Base-by-base conservation (phyloP, 306 rosid species). In the Coriaria nepalensis region DNA sequence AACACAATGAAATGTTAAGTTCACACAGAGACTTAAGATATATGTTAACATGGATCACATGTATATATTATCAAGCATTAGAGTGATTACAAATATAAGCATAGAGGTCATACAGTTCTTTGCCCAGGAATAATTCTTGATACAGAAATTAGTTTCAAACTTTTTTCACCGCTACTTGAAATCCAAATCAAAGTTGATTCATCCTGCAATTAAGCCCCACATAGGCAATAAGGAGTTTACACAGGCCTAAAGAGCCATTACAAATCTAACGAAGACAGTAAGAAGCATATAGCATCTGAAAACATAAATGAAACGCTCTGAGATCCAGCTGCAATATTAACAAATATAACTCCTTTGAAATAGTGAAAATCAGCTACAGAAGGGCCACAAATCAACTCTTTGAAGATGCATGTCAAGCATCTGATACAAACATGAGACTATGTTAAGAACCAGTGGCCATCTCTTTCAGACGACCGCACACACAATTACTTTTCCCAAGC, bases 51-150 rank as follows among this genome's bases (percentile, higher is more conserved):
- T 13, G 14, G 13, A 13, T 50, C 0, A 41, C 38, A 36, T 12
- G 2, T 11, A 61, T 20, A 37, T 20, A 20, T 20, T 20, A n/a
- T 9, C 58, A 32, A 34, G 40, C 36, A 64, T 33, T 12, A n/a
- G 56, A 12, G 53, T 50, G 39, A 48, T 59, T 20, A 6, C 10
- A 40, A 50, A 20, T 12, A 29, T 8, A 53, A 6, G 40, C 44
- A 2, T 38, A 66, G 12, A 43, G 41, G 52, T 63, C 74, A 67
- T 64, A 75, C 72, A 33, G 97, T 90, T 71, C 95, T 93, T 63
- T 90, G 97, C 54, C 97, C 97, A 51, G 94, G 80, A 61, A 90
- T 71, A 59, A 90, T 90, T 77, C 87, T 77, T 7, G 87, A 81
- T 35, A 84, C 84, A 44, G 86, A 81, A 43, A 81, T 78, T 55